Conservation (phyloP, 2,329 filamentous ascomycete genomes). For the Calonectria multiphialidica region DNA sequence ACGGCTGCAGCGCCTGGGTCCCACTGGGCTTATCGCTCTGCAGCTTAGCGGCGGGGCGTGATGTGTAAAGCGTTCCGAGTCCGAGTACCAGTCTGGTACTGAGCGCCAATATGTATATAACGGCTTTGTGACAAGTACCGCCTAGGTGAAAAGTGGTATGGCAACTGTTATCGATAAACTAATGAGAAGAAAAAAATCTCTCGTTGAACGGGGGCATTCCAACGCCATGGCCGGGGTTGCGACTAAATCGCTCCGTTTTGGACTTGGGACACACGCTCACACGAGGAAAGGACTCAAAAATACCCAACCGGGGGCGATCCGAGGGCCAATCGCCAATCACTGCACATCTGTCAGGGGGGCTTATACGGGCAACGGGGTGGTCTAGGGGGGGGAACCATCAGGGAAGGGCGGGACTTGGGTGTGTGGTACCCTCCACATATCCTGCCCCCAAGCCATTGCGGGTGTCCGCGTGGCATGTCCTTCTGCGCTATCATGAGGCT, state of each 20-base stretch:
- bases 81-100: neutral
- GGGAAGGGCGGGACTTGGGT: neutral
- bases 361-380: constrained; percentile 2
- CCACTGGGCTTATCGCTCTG: constrained; percentile 25
- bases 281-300: constrained; percentile 19
- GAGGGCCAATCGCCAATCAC: constrained; percentile 15
- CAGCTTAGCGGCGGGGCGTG: constrained; percentile 13
- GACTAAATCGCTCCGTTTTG: neutral
- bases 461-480: constrained; percentile 27
- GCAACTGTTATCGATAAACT: neutral
- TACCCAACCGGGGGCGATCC: constrained; percentile 13
- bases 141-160: neutral
- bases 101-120: neutral
- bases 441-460: neutral
- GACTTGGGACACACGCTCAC: constrained; percentile 12
- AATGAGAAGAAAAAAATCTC: neutral
- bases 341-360: constrained; percentile 11
- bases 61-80: neutral
- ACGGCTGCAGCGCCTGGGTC: constrained; percentile 14
- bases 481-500: constrained; percentile 15
- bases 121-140: neutral
- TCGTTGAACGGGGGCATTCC: neutral
- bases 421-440: constrained; percentile 14
- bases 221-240: constrained; percentile 9
- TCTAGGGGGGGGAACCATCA: neutral